Evolutionary conservation across 495 filamentous ascomycete species (phyloP), one percentile per base, ranked within the genome.

Genomic region (Trichocladium uniseriatum): DNA sequence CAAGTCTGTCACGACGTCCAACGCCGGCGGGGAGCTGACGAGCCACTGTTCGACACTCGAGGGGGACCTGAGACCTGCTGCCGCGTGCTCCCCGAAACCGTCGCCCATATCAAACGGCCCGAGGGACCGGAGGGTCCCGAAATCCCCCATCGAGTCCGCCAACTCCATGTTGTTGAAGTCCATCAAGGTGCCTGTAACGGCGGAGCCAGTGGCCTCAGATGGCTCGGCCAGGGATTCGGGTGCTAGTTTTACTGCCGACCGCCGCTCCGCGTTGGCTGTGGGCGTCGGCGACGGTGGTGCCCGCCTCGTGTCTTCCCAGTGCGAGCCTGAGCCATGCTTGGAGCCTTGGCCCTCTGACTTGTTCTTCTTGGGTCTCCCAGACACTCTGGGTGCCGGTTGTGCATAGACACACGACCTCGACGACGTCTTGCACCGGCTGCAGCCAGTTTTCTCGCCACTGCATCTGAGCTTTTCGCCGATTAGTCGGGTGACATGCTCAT

Each of bases 391-490:
- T 20, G 28, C n/a, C n/a, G 39, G 39, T 20, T 43, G 37, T 7
- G 51, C 43, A 41, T 53, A 53, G 9, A 43, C 24, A 11, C 51
- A 53, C 14, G 39, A 19, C 35, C 46, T 39, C 8, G 44, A 47
- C 6, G 46, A 35, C 11, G 37, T 47, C 21, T 48, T 40, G 38
- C 55, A 57, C 13, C 55, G 55, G 9, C 45, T 43, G 31, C 55
- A 57, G 27, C 55, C 55, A 13, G 45, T 48, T 50, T 57, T 57
- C 24, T 57, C 50, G 7, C 55, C 55, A 10, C 40, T 50, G 37
- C 55, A 57, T 19, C 48, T 45, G 38, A 57, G 51, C 38, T 48
- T 41, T 38, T 27, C 3, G 19, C 18, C 0, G 18, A 27, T 24
- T 5, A 45, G 29, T 24, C n/a, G 36, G 7, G 8, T 24, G 16